Conservation (phyloP, 176 grass and related monocot genomes). For the Aegilops sharonensis region DNA sequence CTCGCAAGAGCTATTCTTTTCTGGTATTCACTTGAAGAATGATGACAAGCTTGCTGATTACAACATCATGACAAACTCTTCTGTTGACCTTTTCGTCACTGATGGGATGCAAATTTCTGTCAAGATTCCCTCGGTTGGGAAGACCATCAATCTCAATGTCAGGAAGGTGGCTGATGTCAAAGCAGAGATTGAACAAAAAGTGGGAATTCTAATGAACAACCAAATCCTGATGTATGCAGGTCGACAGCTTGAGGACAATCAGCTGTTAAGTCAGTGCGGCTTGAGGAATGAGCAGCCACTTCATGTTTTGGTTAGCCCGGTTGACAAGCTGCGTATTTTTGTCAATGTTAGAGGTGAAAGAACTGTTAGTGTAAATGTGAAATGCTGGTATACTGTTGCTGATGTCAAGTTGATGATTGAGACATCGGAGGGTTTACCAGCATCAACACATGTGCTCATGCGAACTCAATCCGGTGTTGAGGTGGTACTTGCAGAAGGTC, state of each 20-base stretch:
- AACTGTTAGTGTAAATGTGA: conserved; percentile 29
- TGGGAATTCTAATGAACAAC: conserved; percentile 29
- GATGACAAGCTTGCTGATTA: conserved; percentile 38
- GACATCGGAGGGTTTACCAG: conserved; percentile 20
- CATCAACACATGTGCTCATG: neutral
- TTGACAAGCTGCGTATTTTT: conserved; percentile 20
- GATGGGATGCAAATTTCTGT: conserved; percentile 43
- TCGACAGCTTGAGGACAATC: conserved; percentile 35
- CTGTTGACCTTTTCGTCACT: conserved; percentile 34
- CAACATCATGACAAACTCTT: conserved; percentile 37
- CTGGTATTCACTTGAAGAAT: conserved; percentile 39
- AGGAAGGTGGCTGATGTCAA: conserved; percentile 45
- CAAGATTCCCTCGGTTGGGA: conserved; percentile 39
- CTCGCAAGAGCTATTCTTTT: conserved; percentile 41
- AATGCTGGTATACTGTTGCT: conserved; percentile 47
- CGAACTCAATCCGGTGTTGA: neutral
- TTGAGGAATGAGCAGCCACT: conserved; percentile 29
- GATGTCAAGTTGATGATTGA: conserved; percentile 51
- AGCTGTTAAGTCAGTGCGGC: conserved; percentile 17
- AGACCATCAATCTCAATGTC: conserved; percentile 41
- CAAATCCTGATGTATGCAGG: conserved; percentile 32
- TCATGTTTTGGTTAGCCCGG: conserved; percentile 38
- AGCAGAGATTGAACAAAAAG: conserved; percentile 10
- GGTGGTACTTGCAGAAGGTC: neutral
- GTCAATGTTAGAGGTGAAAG: conserved; percentile 27